Base-by-base conservation (phyloP, 441 rosid genomes). In the Viola pubescens region DNA sequence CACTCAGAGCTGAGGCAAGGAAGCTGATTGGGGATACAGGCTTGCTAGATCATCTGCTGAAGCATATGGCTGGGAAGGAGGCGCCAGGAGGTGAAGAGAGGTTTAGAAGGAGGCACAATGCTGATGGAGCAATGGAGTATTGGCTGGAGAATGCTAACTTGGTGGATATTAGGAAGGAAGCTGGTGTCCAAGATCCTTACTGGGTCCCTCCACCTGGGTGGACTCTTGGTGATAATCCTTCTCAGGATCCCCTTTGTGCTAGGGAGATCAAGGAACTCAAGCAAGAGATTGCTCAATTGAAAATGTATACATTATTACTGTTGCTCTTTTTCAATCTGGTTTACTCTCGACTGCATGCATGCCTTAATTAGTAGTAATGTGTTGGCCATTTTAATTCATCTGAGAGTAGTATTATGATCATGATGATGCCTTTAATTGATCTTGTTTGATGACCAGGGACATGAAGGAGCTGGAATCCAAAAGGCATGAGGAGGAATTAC, bases 191-290 rank as follows among this genome's bases (percentile, higher is more conserved):
- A 56, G 99, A 94, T 73, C 94, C 97, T 71, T 91, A 87, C 65
- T 91, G 99, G 99, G 87, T 80, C 50, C 99, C 99, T 14, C 92
- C 97, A 9, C 86, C 87, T 37, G 98, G 99, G 11, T 94, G 99
- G 99, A 77, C 74, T 56, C 82, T 77, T 42, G 98, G 99, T 60
- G 99, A 94, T 55, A 78, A 77, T 60, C 97, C 96, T 19, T 61
- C 83, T 62, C 91, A 79, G 75, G 90, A 94, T 69, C 98, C 98
- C 63, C 67, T 81, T 46, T 88, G 95, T 59, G 92, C 92, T 9
- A 77, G 62, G 61, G 80, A 87, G 68, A 70, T 91, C 65, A 81
- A 77, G 72, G 75, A 72, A 51, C 82, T 94, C 61, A 85, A 74
- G 73, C 76, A 81, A 64, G 84, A 75, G 53, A 55, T 88, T 54